A percentile compares a stretch with the other conserved stretches of the same genome.
phyloP scores from a whole-genome alignment of 2,329 filamentous ascomycete genomes.

The Fusarium liriodendri region DNA sequence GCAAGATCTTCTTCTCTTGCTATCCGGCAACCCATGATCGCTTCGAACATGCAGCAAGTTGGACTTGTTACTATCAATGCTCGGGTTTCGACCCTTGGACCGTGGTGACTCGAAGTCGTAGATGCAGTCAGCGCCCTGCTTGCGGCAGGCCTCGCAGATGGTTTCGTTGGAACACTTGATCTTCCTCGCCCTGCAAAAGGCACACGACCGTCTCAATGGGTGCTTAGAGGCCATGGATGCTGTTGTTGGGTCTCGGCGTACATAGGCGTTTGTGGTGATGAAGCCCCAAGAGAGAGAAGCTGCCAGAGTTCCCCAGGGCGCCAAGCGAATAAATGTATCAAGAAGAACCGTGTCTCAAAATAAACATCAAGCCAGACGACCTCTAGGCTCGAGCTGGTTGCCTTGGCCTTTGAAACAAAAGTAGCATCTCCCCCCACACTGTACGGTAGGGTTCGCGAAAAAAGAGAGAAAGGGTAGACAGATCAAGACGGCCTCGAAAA shows the following conservation, averaged over 20 bases:
- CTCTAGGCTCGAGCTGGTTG: constrained; percentile 27
- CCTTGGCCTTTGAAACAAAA: constrained; percentile 22
- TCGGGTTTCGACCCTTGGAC: constrained; percentile 44
- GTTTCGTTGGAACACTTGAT: constrained; percentile 54
- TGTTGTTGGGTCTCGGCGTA: constrained; percentile 2
- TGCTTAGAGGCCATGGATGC: constrained; percentile 47
- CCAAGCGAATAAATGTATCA: neutral
- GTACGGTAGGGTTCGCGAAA: constrained; percentile 22
- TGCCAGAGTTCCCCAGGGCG: constrained; percentile 1
- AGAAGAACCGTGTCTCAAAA: constrained; percentile 4
- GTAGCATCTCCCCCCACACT: constrained; percentile 38
- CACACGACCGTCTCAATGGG: constrained; percentile 49
- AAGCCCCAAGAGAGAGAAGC: neutral
- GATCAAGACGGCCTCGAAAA: neutral
- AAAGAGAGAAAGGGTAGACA: neutral
- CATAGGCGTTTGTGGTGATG: constrained; percentile 5
- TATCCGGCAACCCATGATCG: constrained; percentile 22
- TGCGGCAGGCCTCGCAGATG: constrained; percentile 52
- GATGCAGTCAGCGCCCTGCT: constrained; percentile 52
- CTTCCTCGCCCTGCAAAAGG: constrained; percentile 52
- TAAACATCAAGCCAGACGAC: constrained; percentile 8
- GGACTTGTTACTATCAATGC: constrained; percentile 41
- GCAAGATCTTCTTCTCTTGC: constrained; percentile 41
- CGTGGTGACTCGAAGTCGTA: constrained; percentile 51
- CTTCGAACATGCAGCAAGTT: constrained; percentile 25